Percentiles rank a stretch among this genome's conserved stretches.
Evolutionary conservation across 495 filamentous ascomycete species (phyloP).

Genomic region (Pseudevernia furfuracea): DNA sequence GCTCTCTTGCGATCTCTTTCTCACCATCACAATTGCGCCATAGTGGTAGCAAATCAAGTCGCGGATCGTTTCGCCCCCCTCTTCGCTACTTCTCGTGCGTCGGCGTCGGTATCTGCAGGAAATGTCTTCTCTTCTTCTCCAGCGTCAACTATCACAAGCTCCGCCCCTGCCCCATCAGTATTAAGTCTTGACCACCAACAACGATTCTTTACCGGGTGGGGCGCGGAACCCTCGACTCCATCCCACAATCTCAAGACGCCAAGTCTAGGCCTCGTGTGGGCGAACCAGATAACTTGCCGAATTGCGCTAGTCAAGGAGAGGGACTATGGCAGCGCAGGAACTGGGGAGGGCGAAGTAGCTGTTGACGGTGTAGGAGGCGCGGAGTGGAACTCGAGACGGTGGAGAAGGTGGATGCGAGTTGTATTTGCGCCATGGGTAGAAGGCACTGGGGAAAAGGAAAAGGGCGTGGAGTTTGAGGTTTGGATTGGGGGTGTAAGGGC

Average conservation of each 20-base stretch:
- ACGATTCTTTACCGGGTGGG: constrained; percentile 92
- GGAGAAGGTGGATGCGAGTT: constrained; percentile 61
- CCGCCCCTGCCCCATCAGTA: constrained; percentile 15
- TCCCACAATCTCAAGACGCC: constrained; percentile 64
- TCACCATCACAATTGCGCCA: constrained; percentile 59
- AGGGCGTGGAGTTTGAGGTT: constrained; percentile 41
- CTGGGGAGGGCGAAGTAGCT: constrained; percentile 5
- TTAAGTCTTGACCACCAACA: constrained; percentile 81
- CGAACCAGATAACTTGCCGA: constrained; percentile 74
- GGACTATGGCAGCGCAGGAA: constrained; percentile 27
- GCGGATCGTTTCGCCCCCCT: constrained; percentile 64
- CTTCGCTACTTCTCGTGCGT: constrained; percentile 3
- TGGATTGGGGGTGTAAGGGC: constrained; percentile 41
- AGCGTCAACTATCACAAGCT: constrained; percentile 21
- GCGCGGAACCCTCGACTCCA: constrained; percentile 43
- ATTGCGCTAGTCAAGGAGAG: constrained; percentile 67
- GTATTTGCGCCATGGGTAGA: constrained; percentile 68
- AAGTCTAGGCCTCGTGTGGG: constrained; percentile 79
- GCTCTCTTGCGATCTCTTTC: constrained; percentile 68
- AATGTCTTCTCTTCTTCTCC: constrained; percentile 17
- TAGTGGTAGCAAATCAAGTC: constrained; percentile 96
- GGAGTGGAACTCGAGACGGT: constrained; percentile 21
- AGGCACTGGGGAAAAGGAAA: constrained; percentile 21
- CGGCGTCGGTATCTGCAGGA: constrained; percentile 11
- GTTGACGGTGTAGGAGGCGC: constrained; percentile 15